Percentiles rank a stretch among this genome's conserved stretches.
Conservation (phyloP, 345 rosid species). For the Brassica nigra region DNA sequence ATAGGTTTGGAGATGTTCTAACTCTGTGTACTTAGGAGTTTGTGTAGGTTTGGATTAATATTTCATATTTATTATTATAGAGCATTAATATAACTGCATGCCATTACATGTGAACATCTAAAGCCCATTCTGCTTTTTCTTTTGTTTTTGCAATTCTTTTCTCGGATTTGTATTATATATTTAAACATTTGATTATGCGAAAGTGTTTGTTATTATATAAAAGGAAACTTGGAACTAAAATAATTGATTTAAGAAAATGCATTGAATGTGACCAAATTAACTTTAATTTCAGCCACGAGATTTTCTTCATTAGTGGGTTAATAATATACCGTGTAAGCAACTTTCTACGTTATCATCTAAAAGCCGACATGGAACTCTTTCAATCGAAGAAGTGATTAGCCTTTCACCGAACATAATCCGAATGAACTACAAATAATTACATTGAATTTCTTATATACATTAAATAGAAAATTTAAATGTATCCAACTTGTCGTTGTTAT, state of each 20-base stretch:
- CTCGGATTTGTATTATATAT: slow-evolving; percentile 2
- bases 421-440: not conserved
- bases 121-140: slow-evolving; percentile 13
- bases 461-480: not conserved
- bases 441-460: not conserved
- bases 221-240: slow-evolving; percentile 8
- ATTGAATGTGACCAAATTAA: slow-evolving; percentile 27
- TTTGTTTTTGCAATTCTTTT: not conserved
- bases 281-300: not conserved
- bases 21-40: not conserved
- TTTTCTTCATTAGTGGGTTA: slow-evolving; percentile 18
- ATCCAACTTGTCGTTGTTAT: too few species aligned
- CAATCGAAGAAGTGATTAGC: slow-evolving; percentile 14
- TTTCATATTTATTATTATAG: not conserved
- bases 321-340: not conserved
- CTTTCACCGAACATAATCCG: not conserved
- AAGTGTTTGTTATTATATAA: slow-evolving; percentile 5
- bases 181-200: not conserved
- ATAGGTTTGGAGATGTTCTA: too few species aligned
- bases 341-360: not conserved
- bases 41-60: not conserved
- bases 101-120: slow-evolving; percentile 31
- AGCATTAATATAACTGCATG: not conserved
- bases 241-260: slow-evolving; percentile 18
- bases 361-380: slow-evolving; percentile 22